Evolutionary conservation across 202 grass and related monocot genomes (phyloP), one percentile per base, ranked within the genome.

Genomic region (Zizania palustris): DNA sequence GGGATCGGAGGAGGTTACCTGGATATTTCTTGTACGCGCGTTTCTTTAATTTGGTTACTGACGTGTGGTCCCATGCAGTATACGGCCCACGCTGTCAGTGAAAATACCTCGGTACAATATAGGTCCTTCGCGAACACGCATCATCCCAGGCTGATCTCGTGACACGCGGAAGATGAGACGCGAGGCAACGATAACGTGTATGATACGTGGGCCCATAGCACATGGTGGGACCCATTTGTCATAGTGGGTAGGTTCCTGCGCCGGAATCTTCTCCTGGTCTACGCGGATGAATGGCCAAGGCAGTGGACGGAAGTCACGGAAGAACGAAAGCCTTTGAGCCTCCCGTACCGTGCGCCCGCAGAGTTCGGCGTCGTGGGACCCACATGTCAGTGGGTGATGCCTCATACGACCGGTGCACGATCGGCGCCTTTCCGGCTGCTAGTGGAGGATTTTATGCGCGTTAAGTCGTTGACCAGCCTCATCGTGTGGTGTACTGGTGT

Each of bases 41-140:
- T 53, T 1, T 28, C 28, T 49, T 28, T 8, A 0, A 8, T 0
- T n/a, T 5, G 0, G 0, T 18, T 1, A 0, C 18, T 84, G 64
- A 80, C 19, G 0, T 14, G 49, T 39, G 20, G 76, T 57, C 0
- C 53, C 9, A 1, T 0, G 0, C 0, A 0, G 0, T 0, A 0
- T 0, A 0, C 5, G 0, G 85, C 11, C 4, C 62, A 4, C 0
- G 0, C 0, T 70, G 46, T 65, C 80, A 75, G 56, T 64, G 56
- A 1, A 0, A 0, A 0, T 7, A 3, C 0, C 51, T 20, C 40
- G 4, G 13, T 10, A 0, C 0, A 0, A 0, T 0, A 0, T 13
- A 11, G 58, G 58, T 39, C 21, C 58, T 45, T 75, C 21, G 13
- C 7, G 65, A 71, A n/a, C 5, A 20, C 19, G 69, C 46, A 43